Evolutionary conservation across 768 basidiomycete genomes (phyloP), one percentile per base, ranked within the genome.

Genomic region (Boletus tomentosulus): DNA sequence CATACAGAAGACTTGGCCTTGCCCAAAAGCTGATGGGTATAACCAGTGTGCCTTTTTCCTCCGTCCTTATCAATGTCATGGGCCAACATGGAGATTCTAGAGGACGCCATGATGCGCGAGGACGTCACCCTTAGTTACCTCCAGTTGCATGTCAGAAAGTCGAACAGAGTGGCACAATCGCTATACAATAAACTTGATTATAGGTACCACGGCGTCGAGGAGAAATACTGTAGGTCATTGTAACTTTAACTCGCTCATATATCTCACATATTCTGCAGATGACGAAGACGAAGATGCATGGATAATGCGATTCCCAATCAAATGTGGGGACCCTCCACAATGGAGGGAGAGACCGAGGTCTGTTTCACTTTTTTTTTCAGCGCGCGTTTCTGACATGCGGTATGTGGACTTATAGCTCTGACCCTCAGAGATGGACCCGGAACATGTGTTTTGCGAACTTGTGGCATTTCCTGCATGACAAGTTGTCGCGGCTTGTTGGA

Each of bases 1-100:
- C 65, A 15, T 71, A 69, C 19, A 54, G 68, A 53, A 63, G 68
- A 50, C 62, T 62, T 19, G 68, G 68, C 19, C 44, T 69, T 7
- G 69, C 57, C 15, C 64, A 62, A 45, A 58, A 48, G 46, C 31
- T 69, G 25, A 71, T 69, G 68, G 46, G 60, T 38, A 27, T 58
- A 12, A 58, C 55, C n/a, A 63, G 68, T 69, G 6, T 39, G 69
- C 61, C 11, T 52, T 30, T 30, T 9, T 24, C 6, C 4, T 46
- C 44, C 25, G 19, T 38, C 35, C 9, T 33, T 37, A 39, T 35
- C 27, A 34, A 46, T 37, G 10, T 48, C 28, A n/a, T 12, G 19
- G 24, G 19, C 52, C 43, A 50, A 57, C 46, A 25, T 51, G 48
- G 48, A 16, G 39, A 35, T 46, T 49, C 6, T 46, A 70, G 69